Base-by-base conservation (phyloP, 768 basidiomycete genomes). In the Boletus sp. region DNA sequence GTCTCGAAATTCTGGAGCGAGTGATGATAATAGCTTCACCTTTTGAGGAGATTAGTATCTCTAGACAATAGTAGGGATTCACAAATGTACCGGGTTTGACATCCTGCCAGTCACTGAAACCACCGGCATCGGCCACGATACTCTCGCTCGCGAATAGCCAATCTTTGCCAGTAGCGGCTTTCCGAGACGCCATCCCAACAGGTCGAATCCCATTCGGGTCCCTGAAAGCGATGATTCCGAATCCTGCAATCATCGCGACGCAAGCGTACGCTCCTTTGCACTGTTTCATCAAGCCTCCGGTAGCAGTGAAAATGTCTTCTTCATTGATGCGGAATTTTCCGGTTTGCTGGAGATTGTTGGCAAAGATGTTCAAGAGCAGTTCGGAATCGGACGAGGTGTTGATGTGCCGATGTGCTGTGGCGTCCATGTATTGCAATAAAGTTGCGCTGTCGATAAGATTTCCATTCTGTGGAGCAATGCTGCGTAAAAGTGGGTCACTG, bases 311-410 rank as follows among this genome's bases (percentile, higher is more conserved):
- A 61, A 99, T 97, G 72, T 99, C 97, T 62, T 99, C 97, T 68
- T 98, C 96, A 68, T 98, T 98, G 76, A 98, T 99, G 56, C 94
- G 91, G 74, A 98, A 95, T 72, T 99, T 99, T 51, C 96, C 97
- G 10, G 96, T 98, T 70, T 98, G 87, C 66, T 99, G 97, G 17
- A 99, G 83, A 64, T 96, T 95, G 78, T 98, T 85, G 50, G 97
- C 97, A 70, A 99, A 93, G 61, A 97, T 92, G 74, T 99, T 99
- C 58, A 99, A 83, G 38, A 99, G 82, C 13, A 99, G 79, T 73
- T 99, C 97, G 5, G 96, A 98, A 75, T 99, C 97, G 27, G 93
- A 97, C 41, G 93, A 90, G 8, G 97, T 99, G 75, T 99, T 99
- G 76, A 98, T 98, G 70, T 99, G 97, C 39, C 97, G 82, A 73